These are phyloP conservation scores for Sugiyamaella novakii DNA, from an alignment of 1,139 yeast species.

Conservation along the genomic window DNA sequence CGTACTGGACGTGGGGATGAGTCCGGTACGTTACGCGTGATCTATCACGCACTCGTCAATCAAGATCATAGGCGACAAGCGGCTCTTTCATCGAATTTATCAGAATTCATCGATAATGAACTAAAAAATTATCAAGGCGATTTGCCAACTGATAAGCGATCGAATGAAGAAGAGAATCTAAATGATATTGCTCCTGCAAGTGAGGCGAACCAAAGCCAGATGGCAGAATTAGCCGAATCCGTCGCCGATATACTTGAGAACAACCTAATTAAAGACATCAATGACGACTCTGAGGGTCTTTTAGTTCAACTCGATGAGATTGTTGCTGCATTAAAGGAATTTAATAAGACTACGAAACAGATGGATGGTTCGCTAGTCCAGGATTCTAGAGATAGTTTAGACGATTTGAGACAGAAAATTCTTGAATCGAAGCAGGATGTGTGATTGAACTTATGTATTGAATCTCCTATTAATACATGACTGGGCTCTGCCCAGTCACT, in stretches of 20 bases:
- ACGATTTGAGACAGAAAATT: background rate
- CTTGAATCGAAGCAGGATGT: background rate
- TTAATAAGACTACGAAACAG: constrained; percentile 1
- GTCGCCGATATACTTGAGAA: constrained; percentile 16
- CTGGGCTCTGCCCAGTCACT: too few species aligned
- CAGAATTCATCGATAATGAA: constrained; percentile 3
- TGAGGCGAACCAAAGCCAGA: constrained; percentile 4
- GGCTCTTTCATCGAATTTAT: constrained; percentile 1
- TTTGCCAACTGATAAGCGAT: background rate
- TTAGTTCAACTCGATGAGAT: constrained; percentile 11
- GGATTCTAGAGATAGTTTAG: background rate
- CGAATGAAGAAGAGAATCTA: background rate
- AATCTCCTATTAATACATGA: too few species aligned
- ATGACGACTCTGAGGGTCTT: background rate
- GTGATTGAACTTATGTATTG: too few species aligned
- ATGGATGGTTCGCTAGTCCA: constrained; percentile 1
- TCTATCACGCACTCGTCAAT: constrained; percentile 7
- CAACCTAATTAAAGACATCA: constrained; percentile 1
- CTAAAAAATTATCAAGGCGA: constrained; percentile 1
- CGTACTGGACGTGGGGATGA: background rate
- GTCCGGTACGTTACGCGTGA: background rate
- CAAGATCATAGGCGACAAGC: constrained; percentile 11
- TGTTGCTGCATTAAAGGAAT: constrained; percentile 2
- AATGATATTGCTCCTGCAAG: constrained; percentile 13
- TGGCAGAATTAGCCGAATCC: constrained; percentile 8